Conservation (phyloP, 371 early-diverging fungal species). For the Saksenaea vasiformis region DNA sequence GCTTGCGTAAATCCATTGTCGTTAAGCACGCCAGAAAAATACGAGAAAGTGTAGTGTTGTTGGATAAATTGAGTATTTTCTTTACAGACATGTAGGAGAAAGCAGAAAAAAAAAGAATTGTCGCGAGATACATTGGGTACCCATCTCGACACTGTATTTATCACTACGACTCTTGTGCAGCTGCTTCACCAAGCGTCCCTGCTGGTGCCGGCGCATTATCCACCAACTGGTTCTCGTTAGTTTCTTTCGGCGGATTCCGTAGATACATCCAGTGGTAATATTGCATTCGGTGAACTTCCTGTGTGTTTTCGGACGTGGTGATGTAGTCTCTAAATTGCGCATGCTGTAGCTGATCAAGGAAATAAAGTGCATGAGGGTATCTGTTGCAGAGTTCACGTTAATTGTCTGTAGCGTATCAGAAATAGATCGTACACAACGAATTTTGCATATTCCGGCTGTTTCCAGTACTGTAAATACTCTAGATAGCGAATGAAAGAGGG, state of each 20-base stretch:
- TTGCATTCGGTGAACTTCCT: slow-evolving; percentile 81
- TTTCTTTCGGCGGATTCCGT: slow-evolving; percentile 44
- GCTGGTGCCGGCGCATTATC: background rate
- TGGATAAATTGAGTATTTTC: too few species aligned
- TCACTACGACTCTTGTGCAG: background rate
- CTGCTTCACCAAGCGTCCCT: background rate
- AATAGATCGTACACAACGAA: slow-evolving; percentile 71
- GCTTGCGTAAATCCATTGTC: too few species aligned
- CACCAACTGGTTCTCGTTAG: slow-evolving; percentile 5
- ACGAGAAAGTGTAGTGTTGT: too few species aligned
- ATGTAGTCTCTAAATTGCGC: slow-evolving; percentile 78
- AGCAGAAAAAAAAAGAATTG: too few species aligned
- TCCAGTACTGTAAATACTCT: slow-evolving; percentile 91
- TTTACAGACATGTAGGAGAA: too few species aligned
- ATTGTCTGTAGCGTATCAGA: background rate
- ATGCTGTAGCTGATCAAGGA: slow-evolving; percentile 83
- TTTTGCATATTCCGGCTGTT: slow-evolving; percentile 85
- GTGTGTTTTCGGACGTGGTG: slow-evolving; percentile 72
- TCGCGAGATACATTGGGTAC: too few species aligned
- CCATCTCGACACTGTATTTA: too few species aligned
- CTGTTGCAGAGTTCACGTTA: slow-evolving; percentile 32
- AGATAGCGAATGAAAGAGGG: slow-evolving; percentile 85
- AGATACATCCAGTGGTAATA: slow-evolving; percentile 85
- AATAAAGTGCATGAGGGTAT: slow-evolving; percentile 87
- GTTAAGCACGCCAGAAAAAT: too few species aligned